These are phyloP conservation scores for Vicia faba DNA, from an alignment of 306 rosid genomes.

Conservation along the genomic window DNA sequence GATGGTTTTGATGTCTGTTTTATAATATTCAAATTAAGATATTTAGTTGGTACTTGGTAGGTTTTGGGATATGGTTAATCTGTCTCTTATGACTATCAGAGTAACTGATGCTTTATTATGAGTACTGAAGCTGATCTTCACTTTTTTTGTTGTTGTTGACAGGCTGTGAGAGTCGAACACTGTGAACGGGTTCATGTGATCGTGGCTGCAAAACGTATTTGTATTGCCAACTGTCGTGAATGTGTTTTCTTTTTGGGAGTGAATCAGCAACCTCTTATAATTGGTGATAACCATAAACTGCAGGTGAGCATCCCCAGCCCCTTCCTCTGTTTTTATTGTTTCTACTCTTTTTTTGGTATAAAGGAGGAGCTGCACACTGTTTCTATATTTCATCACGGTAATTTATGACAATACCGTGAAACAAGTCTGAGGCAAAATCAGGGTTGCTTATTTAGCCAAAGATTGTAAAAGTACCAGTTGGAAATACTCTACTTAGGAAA, in stretches of 20 bases:
- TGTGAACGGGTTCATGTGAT: constrained; percentile 98
- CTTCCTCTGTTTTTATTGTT: constrained; percentile 27
- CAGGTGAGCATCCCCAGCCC: constrained; percentile 58
- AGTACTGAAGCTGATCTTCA: constrained; percentile 27
- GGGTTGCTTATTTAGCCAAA: neutral
- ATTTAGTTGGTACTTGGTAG: neutral
- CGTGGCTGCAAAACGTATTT: constrained; percentile 81
- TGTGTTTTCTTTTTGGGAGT: constrained; percentile 92
- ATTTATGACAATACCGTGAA: constrained; percentile 1
- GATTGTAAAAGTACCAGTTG: neutral
- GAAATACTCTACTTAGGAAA: neutral
- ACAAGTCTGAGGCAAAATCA: neutral
- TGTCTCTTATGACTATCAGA: neutral
- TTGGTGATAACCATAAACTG: constrained; percentile 95
- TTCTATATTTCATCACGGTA: neutral
- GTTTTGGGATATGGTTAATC: neutral
- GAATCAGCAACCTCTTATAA: constrained; percentile 83
- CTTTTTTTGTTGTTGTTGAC: constrained; percentile 36
- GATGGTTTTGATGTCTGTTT: constrained; percentile 7
- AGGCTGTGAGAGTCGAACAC: constrained; percentile 96
- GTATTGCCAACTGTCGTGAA: constrained; percentile 98
- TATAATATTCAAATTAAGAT: constrained; percentile 3
- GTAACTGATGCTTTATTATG: constrained; percentile 1
- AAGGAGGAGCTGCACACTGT: constrained; percentile 1
- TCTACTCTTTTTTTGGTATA: neutral